These are phyloP conservation scores for Mychonastes homosphaera DNA, from an alignment of 139 green algal species.

Conservation along the genomic window DNA sequence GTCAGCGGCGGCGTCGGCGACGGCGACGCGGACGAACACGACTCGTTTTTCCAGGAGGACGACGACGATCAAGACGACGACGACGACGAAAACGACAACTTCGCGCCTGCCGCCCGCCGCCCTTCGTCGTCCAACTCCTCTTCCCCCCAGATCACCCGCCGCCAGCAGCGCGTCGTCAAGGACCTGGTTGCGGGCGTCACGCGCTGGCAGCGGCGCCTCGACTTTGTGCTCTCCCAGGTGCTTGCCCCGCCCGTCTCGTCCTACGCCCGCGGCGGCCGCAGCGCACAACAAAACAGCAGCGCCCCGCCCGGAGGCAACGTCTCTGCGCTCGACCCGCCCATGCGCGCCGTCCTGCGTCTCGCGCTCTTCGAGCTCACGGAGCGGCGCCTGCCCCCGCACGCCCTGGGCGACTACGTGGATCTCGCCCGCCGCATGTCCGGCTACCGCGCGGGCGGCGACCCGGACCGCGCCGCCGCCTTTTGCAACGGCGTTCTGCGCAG, in stretches of 20 bases:
- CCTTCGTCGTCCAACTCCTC: not conserved
- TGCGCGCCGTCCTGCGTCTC: conserved; percentile 62
- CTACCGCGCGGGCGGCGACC: too few relatives aligned
- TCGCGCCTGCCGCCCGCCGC: not conserved
- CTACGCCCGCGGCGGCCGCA: too few relatives aligned
- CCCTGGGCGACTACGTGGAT: conserved; percentile 61
- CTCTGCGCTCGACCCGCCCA: conserved; percentile 5
- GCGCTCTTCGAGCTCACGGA: conserved; percentile 61
- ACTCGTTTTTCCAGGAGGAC: too few relatives aligned
- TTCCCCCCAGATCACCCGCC: not conserved
- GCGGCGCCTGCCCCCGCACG: conserved; percentile 27
- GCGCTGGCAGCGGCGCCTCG: conserved; percentile 40
- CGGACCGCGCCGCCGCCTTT: conserved; percentile 4
- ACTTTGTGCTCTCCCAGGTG: conserved; percentile 34
- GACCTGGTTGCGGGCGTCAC: conserved; percentile 55
- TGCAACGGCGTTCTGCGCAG: conserved; percentile 55
- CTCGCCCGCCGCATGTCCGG: conserved; percentile 45
- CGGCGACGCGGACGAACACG: too few relatives aligned
- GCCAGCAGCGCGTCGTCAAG: conserved; percentile 30
- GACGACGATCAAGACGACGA: conserved; percentile 2
- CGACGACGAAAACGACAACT: not conserved
- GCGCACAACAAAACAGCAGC: not conserved
- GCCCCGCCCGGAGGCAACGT: conserved; percentile 2
- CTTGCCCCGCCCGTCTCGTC: too few relatives aligned
- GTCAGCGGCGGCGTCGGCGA: conserved; percentile 22